Evolutionary conservation across 2,329 filamentous ascomycete species (phyloP).

Genomic region (Calonectria montana): DNA sequence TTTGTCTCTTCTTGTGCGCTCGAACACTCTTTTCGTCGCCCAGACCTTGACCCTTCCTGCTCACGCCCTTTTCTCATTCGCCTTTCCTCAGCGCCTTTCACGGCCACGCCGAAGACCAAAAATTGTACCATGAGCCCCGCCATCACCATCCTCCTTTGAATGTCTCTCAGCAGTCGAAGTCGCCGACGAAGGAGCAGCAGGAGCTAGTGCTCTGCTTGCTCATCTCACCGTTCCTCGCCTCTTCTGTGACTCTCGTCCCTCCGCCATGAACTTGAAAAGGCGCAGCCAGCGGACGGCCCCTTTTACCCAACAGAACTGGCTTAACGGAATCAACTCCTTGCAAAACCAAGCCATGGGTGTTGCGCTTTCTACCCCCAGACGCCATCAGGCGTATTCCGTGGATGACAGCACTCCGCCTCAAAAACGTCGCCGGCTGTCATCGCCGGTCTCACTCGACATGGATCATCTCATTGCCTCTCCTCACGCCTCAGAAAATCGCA

Average conservation of each 20-base stretch:
- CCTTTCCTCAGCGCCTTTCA: conserved; percentile 21
- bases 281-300: conserved; percentile 61
- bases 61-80: conserved; percentile 13
- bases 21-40: background rate
- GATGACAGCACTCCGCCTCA: conserved; percentile 53
- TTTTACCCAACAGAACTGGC: conserved; percentile 67
- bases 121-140: conserved; percentile 35
- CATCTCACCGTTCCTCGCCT: conserved; percentile 25
- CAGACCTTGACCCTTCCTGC: conserved; percentile 13
- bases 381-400: conserved; percentile 47
- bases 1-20: conserved; percentile 2
- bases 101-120: conserved; percentile 30
- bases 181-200: conserved; percentile 11
- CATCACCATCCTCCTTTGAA: conserved; percentile 36
- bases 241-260: conserved; percentile 49
- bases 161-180: conserved; percentile 25
- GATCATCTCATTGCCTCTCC: conserved; percentile 49
- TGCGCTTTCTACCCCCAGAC: conserved; percentile 40
- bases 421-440: conserved; percentile 63
- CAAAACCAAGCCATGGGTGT: conserved; percentile 56
- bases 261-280: conserved; percentile 61
- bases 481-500: conserved; percentile 47
- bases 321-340: conserved; percentile 57
- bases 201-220: conserved; percentile 25
- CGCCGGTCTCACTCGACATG: conserved; percentile 48